Base-by-base conservation (phyloP, 148 eudicot species). In the Arbutus unedo region DNA sequence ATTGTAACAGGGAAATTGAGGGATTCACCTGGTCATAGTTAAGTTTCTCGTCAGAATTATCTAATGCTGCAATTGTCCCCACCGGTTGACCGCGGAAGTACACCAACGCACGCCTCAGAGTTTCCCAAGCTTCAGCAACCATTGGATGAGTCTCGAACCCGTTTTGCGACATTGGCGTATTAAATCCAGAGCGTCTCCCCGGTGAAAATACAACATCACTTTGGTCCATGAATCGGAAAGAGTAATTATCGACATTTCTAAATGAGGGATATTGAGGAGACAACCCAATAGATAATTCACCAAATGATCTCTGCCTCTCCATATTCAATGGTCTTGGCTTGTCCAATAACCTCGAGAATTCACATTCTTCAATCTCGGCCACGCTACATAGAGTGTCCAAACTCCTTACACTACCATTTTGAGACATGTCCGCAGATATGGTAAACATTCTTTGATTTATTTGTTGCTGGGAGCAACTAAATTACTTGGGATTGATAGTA, bases 61-160 rank as follows among this genome's bases (percentile, higher is more conserved):
- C 97, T 55, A 90, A 62, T 48, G 99, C 99, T 55, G 99, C 99
- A 72, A 97, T 92, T 15, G 99, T 97, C 86, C 99, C 99, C 81
- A 97, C 97, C 56, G 97, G 96, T 79, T 89, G 90, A n/a, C 96
- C 97, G 6, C 98, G 97, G 77, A 96, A 97, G 71, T 77, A 79
- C 70, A 97, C 98, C 88, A 91, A 70, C 3, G 99, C 87, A 25
- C 91, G 90, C 87, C 93, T 93, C 80, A 97, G 81, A 25, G 91
- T 87, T 3, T 94, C 97, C 99, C 99, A 97, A 62, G 99, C 99
- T 84, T 94, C 96, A 15, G 89, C 88, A 54, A 92, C 88, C 84
- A 90, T 90, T 2, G 98, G 95, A 82, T 92, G 92, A 55, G 93
- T 89, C 83, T 91, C 98, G 78, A 87, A 82, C 43, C 93, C 93